Base-by-base conservation (phyloP, 331 rosid genomes). In the Rhamnella rubrinervis region DNA sequence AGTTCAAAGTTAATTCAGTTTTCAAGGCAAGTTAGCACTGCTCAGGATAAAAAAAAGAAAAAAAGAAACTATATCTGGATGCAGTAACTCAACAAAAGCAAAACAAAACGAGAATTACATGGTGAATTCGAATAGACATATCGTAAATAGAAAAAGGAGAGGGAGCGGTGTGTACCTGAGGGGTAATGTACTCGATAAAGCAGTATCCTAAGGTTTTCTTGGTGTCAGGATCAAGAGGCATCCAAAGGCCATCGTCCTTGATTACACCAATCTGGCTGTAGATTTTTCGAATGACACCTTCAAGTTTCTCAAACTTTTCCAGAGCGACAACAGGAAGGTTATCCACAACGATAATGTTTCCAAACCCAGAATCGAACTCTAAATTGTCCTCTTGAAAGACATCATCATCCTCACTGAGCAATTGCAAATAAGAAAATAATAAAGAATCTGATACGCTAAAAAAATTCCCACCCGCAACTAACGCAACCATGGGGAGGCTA, bases 281-380 rank as follows among this genome's bases (percentile, higher is more conserved):
- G 17, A 91, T 93, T 75, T 93, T 93, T 1, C 88, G 76, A 13
- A 93, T 71, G 0, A 93, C 98, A 0, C 85, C 88, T 71, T 88
- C 97, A 0, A 93, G 91, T 71, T 93, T 93, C 75, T 84, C 96
- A 20, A 84, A 87, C 67, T 93, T 93, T 67, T 91, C 97, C 25
- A 15, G 47, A 0, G 97, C 95, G 44, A 93, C 98, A 40, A 87
- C 84, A 0, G 97, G 98, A 5, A 91, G 88, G 59, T 93, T 93
- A 61, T 88, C 96, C 6, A 93, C 98, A 12, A 93, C 82, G 12
- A 93, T 81, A 35, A 88, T 84, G 83, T 83, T 93, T 6, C 87
- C 81, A 38, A 89, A 88, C 14, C 96, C 98, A 62, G 92, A 62
- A 8, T 93, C 96, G 21, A 76, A 77, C 78, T 91, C 97, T 4